Evolutionary conservation across 169 alveolate genomes (phyloP).

Genomic region (Eimeria necatrix): DNA sequence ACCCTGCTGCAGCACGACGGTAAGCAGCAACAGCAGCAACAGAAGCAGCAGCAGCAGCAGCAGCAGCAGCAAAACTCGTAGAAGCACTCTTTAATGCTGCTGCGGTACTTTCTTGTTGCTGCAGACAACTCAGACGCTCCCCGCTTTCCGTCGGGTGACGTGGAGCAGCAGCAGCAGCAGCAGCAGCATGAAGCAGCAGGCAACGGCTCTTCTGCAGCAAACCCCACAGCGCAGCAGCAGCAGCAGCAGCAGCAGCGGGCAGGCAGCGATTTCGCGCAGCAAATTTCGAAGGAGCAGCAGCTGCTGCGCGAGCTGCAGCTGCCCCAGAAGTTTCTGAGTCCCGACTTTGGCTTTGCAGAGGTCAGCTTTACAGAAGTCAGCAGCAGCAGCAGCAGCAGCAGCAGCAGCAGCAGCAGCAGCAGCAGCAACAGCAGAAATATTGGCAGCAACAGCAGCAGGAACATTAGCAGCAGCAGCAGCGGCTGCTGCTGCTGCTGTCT

Average conservation of each 20-base stretch:
- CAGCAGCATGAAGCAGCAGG: constrained; percentile 57
- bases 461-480: no score
- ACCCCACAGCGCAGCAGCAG: neutral
- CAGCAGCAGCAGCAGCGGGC: constrained; percentile 61
- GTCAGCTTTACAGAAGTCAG: constrained; percentile 52
- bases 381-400: constrained; percentile 38
- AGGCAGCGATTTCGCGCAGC: constrained; percentile 41
- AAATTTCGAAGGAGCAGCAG: constrained; percentile 10
- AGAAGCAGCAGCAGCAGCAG: constrained; percentile 46
- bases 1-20: constrained; percentile 62
- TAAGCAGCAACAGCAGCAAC: constrained; percentile 56
- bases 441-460: no score
- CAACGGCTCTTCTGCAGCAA: constrained; percentile 15
- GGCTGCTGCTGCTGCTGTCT: neutral
- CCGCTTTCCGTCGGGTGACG: constrained; percentile 45
- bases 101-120: neutral
- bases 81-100: neutral
- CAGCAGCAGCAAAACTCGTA: neutral
- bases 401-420: neutral
- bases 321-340: constrained; percentile 30
- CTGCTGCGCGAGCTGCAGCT: constrained; percentile 51
- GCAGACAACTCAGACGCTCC: constrained; percentile 51
- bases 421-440: no score
- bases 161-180: constrained; percentile 74
- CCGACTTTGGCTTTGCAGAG: constrained; percentile 47